Base-by-base conservation (phyloP, 73 alveolate species). In the Stentor coeruleus region DNA sequence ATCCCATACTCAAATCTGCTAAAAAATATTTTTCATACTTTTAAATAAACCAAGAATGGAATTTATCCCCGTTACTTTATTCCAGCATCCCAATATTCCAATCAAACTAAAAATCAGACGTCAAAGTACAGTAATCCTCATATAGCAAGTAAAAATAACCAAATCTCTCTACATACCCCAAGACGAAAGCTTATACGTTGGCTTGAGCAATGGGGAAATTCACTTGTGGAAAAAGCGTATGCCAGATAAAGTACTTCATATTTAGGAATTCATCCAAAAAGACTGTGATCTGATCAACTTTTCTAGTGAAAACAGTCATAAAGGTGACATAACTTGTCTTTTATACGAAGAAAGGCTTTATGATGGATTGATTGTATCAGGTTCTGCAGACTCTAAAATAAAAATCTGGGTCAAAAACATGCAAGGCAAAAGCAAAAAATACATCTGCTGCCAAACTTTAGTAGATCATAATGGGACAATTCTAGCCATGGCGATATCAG, bases 381-480 rank as follows among this genome's bases (percentile, higher is more conserved):
- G 94, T 26, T 38, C 86, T 3, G 88, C 94, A 11, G 96, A 90
- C 58, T 35, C 93, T 28, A 82, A 91, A 15, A 90, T 90, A 36
- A 90, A 90, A 59, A 85, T 90, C 36, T 90, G 96, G 93, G 96
- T 91, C 90, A 11, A 90, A 87, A 73, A 90, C 86, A 84, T 36
- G 81, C 42, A 88, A 76, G 58, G 26, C 86, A 40, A 81, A 15
- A 59, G 41, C 15, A 90, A 84, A 59, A 66, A 66, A 28, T 66
- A 66, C 2, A 90, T 90, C 0, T 90, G 96, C 74, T 84, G 84
- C 37, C 89, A 90, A 66, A 90, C 96, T 36, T 83, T 90, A 0
- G 87, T 90, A 28, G 96, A 92, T 3, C 92, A 90, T 80, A 91
- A 90, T 11, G 96, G 96, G 26, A 83, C 95, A 3, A 91, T 94